Conservation (phyloP, 345 rosid genomes). For the Reutealis trisperma region DNA sequence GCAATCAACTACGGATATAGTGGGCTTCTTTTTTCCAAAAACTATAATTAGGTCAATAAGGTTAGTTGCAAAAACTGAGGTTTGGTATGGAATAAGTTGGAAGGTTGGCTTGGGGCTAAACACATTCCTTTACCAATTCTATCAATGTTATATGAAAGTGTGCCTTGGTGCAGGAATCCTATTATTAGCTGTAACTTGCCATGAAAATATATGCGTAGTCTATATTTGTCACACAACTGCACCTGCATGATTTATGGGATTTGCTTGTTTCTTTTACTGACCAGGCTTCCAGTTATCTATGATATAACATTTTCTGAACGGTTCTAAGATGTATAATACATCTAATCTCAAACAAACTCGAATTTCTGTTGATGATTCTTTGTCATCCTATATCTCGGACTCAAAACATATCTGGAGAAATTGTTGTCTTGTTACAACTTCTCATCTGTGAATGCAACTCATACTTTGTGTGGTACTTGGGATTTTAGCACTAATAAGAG, state of each 20-base stretch:
- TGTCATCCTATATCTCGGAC: not conserved
- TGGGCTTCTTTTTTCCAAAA: not conserved
- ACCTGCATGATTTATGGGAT: not conserved
- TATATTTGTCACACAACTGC: not conserved
- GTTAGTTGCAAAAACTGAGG: not conserved
- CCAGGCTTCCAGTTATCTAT: not conserved
- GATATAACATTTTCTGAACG: not conserved
- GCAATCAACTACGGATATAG: not conserved
- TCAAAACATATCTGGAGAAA: not conserved
- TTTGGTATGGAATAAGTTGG: not conserved
- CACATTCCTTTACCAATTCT: not conserved
- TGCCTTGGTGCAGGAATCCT: not conserved
- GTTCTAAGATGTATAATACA: not conserved
- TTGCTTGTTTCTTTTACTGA: not conserved
- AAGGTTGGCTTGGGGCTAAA: not conserved
- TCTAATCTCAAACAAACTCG: not conserved
- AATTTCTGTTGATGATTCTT: not conserved
- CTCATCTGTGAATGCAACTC: not conserved
- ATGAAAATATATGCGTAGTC: not conserved
- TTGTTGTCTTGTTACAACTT: not conserved
- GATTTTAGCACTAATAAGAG: no score
- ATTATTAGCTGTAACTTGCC: no score
- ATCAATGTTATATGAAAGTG: not conserved
- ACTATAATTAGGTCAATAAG: not conserved
- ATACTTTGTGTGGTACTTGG: no score